A percentile compares a stretch with the other conserved stretches of the same genome.
Evolutionary conservation across 2,329 filamentous ascomycete species (phyloP).

Genomic region (Hymenoscyphus fructigenus): DNA sequence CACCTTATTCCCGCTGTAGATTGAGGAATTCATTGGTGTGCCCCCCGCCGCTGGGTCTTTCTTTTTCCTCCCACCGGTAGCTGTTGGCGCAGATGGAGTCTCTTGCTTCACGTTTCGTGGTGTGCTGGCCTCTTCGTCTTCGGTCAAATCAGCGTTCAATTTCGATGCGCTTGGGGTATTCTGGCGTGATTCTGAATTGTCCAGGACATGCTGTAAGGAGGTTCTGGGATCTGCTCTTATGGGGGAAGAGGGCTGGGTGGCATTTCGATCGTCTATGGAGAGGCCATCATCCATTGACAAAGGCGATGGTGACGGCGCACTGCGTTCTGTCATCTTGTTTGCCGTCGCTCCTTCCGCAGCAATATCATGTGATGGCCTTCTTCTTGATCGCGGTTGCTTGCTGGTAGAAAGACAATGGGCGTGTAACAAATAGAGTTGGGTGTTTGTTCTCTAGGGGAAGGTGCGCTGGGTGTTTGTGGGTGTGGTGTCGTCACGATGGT

Average conservation of each 20-base stretch:
- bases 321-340: conserved; percentile 22
- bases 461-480: background rate
- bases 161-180: conserved; percentile 24
- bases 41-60: conserved; percentile 27
- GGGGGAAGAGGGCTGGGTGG: conserved; percentile 32
- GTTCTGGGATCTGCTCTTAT: conserved; percentile 31
- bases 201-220: conserved; percentile 31
- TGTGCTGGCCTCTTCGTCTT: conserved; percentile 35
- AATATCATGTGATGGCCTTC: background rate
- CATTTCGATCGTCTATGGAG: conserved; percentile 31
- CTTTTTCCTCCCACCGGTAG: conserved; percentile 23
- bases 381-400: background rate
- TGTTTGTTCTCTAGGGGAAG: background rate
- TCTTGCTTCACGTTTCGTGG: conserved; percentile 23
- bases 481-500: background rate
- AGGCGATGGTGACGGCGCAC: conserved; percentile 22
- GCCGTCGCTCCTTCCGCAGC: background rate
- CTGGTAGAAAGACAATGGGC: background rate
- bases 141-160: conserved; percentile 29
- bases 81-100: conserved; percentile 16
- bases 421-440: background rate
- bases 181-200: conserved; percentile 26
- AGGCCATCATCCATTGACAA: conserved; percentile 30
- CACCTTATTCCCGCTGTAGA: conserved; percentile 57
- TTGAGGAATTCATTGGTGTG: conserved; percentile 25